Evolutionary conservation across 2,329 filamentous ascomycete genomes (phyloP).

Genomic region (Exophiala xenobiotica): DNA sequence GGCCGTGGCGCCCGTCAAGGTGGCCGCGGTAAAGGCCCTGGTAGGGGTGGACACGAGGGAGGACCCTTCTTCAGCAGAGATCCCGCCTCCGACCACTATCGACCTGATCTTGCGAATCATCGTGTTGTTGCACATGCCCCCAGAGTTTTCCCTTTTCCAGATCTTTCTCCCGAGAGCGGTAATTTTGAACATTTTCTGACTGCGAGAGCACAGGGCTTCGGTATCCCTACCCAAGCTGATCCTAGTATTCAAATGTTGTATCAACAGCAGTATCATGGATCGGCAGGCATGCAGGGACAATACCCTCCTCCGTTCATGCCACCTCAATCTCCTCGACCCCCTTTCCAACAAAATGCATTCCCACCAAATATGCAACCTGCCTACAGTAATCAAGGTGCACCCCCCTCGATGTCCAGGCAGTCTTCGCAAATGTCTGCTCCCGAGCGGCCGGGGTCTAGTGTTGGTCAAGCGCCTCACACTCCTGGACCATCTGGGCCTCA

Average conservation of each 20-base stretch:
- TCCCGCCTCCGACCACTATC: slow-evolving; percentile 31
- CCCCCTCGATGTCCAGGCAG: slow-evolving; percentile 73
- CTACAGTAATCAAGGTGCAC: slow-evolving; percentile 47
- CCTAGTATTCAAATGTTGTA: slow-evolving; percentile 31
- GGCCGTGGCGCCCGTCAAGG: slow-evolving; percentile 29
- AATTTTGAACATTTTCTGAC: slow-evolving; percentile 75
- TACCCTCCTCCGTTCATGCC: slow-evolving; percentile 40
- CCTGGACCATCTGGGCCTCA: slow-evolving; percentile 47
- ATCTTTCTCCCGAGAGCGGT: slow-evolving; percentile 68
- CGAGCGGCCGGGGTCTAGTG: slow-evolving; percentile 62
- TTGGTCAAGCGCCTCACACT: slow-evolving; percentile 56
- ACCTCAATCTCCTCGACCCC: slow-evolving; percentile 47
- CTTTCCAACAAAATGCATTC: slow-evolving; percentile 51
- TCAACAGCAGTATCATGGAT: slow-evolving; percentile 26
- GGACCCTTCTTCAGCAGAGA: slow-evolving; percentile 32
- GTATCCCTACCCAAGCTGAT: slow-evolving; percentile 29
- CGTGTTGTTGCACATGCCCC: slow-evolving; percentile 30
- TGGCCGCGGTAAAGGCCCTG: slow-evolving; percentile 28
- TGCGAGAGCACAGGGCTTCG: slow-evolving; percentile 51
- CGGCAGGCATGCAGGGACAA: slow-evolving; percentile 28
- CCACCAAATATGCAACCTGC: slow-evolving; percentile 52
- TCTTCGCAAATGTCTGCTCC: slow-evolving; percentile 74
- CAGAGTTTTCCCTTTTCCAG: slow-evolving; percentile 42
- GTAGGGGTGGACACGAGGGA: slow-evolving; percentile 31
- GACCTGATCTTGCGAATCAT: slow-evolving; percentile 27